Evolutionary conservation across 495 filamentous ascomycete species (phyloP), one percentile per base, ranked within the genome.

Genomic region (Podospora comata): DNA sequence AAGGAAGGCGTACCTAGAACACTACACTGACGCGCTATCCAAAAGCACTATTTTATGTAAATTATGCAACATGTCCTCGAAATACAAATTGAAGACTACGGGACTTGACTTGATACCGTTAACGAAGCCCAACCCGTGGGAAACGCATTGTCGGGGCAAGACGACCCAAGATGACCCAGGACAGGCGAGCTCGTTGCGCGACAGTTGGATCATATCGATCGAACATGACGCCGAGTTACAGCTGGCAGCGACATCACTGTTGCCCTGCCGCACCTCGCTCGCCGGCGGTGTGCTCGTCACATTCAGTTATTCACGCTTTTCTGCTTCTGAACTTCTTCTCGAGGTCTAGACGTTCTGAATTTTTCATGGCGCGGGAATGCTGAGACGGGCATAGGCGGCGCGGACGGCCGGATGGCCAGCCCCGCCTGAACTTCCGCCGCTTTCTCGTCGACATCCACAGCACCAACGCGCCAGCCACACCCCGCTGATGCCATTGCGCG

Each of bases 281-380:
- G 39, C 39, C 1, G 39, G 39, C 39, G 39, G 11, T 48, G 39
- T 48, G 39, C 39, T 48, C 39, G 13, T 48, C 39, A 48, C 39
- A 48, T 48, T 48, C 9, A 48, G 2, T 13, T 18, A 48, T 48
- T 48, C 39, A 11, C 39, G 39, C 39, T 13, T 48, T 48, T 48
- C 39, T 48, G 39, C 39, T 48, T 48, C 39, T 48, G 39, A 48
- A 48, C 39, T 18, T 11, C 2, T 48, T 16, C 2, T 9, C 9
- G 2, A 16, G 11, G 39, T 48, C 39, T 48, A 57, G 54, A 66
- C 19, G 39, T 63, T 54, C 53, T 48, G 65, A 67, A 67, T 67
- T 67, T 67, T 65, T 30, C 61, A 54, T 27, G 56, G 61, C 61
- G 61, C 61, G 67, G 48, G 59, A 60, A 68, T 60, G 64, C 39